Evolutionary conservation across 352 stramenopile species (phyloP).

Genomic region (Ochromonadaceae sp.): DNA sequence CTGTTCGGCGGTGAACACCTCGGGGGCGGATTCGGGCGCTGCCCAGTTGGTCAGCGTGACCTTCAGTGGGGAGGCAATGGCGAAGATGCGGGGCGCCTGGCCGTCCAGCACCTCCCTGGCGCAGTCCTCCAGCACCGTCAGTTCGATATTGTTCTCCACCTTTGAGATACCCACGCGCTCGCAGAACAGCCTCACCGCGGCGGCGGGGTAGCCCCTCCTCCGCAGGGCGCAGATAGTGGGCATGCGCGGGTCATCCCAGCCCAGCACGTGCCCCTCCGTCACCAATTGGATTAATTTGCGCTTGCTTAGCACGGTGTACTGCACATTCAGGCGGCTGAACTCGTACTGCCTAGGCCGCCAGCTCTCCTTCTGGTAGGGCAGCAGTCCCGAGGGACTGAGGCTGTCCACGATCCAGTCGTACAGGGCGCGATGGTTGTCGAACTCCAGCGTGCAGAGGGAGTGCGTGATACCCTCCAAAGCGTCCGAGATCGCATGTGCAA

Average conservation of each 20-base stretch:
- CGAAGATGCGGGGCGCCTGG: constrained; percentile 43
- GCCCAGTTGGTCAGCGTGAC: constrained; percentile 52
- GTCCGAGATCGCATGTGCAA: constrained; percentile 84
- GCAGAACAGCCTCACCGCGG: constrained; percentile 49
- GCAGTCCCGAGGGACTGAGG: constrained; percentile 34
- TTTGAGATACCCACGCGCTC: constrained; percentile 56
- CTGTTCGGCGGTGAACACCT: constrained; percentile 20
- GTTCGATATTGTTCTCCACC: constrained; percentile 54
- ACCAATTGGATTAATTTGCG: constrained; percentile 85
- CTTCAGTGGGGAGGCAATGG: constrained; percentile 49
- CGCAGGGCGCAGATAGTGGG: constrained; percentile 62
- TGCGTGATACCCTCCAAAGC: constrained; percentile 85
- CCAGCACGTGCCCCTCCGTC: constrained; percentile 62
- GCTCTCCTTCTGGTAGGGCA: neutral
- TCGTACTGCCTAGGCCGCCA: constrained; percentile 83
- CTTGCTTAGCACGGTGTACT: constrained; percentile 84
- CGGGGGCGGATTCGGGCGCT: neutral
- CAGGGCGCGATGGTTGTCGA: constrained; percentile 80
- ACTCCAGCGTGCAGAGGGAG: constrained; percentile 89
- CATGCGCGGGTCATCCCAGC: constrained; percentile 56
- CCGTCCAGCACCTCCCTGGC: constrained; percentile 47
- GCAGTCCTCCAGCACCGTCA: constrained; percentile 48
- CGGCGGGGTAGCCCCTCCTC: constrained; percentile 44
- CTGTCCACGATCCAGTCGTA: constrained; percentile 87
- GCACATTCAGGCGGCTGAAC: constrained; percentile 81